These are phyloP conservation scores for Telopea speciosissima DNA, from an alignment of 177 flowering plant species.

Conservation along the genomic window DNA sequence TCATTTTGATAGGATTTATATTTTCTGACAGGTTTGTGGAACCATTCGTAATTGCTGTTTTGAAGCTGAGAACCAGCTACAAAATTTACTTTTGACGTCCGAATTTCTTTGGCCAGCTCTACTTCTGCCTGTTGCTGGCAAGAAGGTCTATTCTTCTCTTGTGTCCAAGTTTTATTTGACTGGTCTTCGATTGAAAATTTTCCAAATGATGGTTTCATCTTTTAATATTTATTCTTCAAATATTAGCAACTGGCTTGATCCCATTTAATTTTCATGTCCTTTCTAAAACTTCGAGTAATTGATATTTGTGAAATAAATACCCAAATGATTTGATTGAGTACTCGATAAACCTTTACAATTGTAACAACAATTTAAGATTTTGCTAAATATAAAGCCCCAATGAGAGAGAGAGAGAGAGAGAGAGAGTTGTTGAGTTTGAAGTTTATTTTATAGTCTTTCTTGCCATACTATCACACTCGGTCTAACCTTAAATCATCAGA, in stretches of 20 bases:
- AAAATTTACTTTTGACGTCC: slow-evolving; percentile 68
- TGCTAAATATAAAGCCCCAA: too few species aligned
- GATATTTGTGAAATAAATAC: background rate
- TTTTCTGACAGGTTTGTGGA: slow-evolving; percentile 62
- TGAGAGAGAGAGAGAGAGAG: too few species aligned
- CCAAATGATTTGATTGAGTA: background rate
- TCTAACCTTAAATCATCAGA: too few species aligned
- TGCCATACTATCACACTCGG: too few species aligned
- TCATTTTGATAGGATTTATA: background rate
- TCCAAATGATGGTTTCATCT: background rate
- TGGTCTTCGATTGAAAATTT: slow-evolving; percentile 1
- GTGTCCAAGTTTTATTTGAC: background rate
- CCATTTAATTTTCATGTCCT: background rate
- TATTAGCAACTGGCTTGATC: background rate
- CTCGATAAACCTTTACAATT: too few species aligned
- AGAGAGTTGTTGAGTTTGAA: too few species aligned
- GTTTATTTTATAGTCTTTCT: too few species aligned
- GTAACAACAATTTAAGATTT: too few species aligned
- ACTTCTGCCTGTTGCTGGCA: slow-evolving; percentile 90
- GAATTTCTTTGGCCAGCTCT: slow-evolving; percentile 97
- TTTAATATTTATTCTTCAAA: background rate
- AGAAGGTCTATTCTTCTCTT: slow-evolving; percentile 41
- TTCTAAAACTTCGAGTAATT: background rate
- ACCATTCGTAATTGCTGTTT: slow-evolving; percentile 92
- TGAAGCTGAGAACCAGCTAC: slow-evolving; percentile 83